These are phyloP conservation scores for Penicillium oxalicum DNA, from an alignment of 2,329 filamentous ascomycete genomes.

Conservation along the genomic window DNA sequence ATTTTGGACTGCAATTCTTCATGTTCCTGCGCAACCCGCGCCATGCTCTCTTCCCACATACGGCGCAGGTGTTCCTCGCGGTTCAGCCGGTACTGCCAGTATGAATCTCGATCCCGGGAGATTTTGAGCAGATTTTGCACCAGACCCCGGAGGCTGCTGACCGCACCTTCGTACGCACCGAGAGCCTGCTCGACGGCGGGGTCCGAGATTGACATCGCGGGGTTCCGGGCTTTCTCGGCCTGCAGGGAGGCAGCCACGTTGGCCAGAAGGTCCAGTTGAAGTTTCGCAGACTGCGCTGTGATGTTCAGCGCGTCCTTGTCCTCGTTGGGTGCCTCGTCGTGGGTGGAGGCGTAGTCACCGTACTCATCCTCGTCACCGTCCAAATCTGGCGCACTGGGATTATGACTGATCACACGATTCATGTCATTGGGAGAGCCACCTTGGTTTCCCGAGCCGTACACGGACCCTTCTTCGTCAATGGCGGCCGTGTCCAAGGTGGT, in stretches of 20 bases:
- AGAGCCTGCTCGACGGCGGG: conserved; percentile 70
- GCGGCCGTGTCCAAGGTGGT: conserved; percentile 44
- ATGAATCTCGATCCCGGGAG: conserved; percentile 85
- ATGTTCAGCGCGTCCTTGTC: conserved; percentile 95
- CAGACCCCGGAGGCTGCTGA: conserved; percentile 77
- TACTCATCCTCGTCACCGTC: conserved; percentile 68
- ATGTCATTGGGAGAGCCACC: conserved; percentile 48
- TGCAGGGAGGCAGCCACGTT: conserved; percentile 80
- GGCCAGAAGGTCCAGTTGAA: conserved; percentile 85
- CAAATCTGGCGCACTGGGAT: conserved; percentile 51
- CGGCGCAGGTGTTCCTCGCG: conserved; percentile 84
- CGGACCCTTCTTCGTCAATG: conserved; percentile 50
- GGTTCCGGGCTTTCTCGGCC: conserved; percentile 62
- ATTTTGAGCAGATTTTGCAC: conserved; percentile 86
- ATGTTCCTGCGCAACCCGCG: conserved; percentile 88
- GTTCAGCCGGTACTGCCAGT: conserved; percentile 93
- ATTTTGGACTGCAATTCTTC: conserved; percentile 83
- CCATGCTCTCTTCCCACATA: conserved; percentile 99
- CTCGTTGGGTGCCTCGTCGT: conserved; percentile 64
- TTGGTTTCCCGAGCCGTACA: conserved; percentile 52
- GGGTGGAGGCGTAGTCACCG: conserved; percentile 72
- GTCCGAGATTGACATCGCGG: conserved; percentile 68
- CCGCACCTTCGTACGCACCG: conserved; percentile 79
- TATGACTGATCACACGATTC: conserved; percentile 44
- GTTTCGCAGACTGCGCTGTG: conserved; percentile 85